Evolutionary conservation across 192 early-diverging fungal genomes (phyloP), one percentile per base, ranked within the genome.

Genomic region (Linnemannia hyalina): DNA sequence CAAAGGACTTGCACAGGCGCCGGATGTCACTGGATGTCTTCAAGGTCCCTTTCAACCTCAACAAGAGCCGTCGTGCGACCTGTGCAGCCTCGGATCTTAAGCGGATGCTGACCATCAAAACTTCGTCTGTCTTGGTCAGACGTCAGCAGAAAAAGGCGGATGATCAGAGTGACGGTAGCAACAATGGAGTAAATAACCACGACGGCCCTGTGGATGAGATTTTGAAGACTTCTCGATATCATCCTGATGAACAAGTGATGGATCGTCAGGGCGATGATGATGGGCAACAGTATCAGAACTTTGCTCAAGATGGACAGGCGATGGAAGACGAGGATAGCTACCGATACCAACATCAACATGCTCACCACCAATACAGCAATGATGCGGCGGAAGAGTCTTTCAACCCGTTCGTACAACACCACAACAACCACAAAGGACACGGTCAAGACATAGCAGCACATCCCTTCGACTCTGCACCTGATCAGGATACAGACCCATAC

Each of bases 1-100:
- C 16, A 22, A 54, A 26, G 70, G n/a, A 10, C 57, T 38, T 23
- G 41, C 75, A 57, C 9, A 26, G n/a, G 0, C 83, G 79, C 11
- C 20, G 83, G 46, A 70, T 86, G 35, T 86, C 83, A n/a, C 47
- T 81, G 6, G 71, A 86, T 70, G 35, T 77, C 13, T 68, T 86
- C 75, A 86, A 85, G 36, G 54, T 71, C 2, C 83, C 78, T 3
- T 80, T 85, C 54, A 46, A 26, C 23, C 77, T 78, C 74, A 68
- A 73, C 47, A 74, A 60, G 8, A 74, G 55, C 38, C 83, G 75
- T 36, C 74, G 78, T 18, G 69, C 78, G 2, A 81, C 78, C 8
- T 80, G 74, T 65, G 60, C 75, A 0, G 63, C 74, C 3, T 35
- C 75, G 6, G 74, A 42, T 8, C 32, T 75, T 46, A 76, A 69